These are phyloP conservation scores for Pseudogymnoascus sp. DNA, from an alignment of 2,329 filamentous ascomycete species.

Conservation along the genomic window DNA sequence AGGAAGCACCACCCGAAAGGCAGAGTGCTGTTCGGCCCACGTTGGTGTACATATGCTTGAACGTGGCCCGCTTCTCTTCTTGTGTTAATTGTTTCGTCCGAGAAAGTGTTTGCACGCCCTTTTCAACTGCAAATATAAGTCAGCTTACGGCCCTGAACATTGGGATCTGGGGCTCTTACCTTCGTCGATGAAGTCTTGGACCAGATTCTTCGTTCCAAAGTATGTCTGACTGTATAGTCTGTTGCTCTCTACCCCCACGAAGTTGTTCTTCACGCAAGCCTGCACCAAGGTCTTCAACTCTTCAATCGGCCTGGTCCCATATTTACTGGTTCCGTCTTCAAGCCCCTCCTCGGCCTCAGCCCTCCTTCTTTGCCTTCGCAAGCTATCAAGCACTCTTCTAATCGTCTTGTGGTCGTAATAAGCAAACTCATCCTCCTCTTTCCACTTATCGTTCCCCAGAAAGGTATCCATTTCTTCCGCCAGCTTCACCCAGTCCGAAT, in stretches of 20 bases:
- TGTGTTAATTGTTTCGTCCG: constrained; percentile 57
- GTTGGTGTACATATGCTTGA: constrained; percentile 84
- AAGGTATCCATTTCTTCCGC: constrained; percentile 74
- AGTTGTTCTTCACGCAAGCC: constrained; percentile 95
- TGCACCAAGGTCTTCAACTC: constrained; percentile 73
- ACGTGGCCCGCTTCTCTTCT: constrained; percentile 71
- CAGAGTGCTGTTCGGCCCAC: constrained; percentile 89
- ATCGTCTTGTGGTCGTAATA: constrained; percentile 89
- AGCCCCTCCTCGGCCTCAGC: constrained; percentile 46
- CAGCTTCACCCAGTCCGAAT: constrained; percentile 73
- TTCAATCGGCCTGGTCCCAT: constrained; percentile 49
- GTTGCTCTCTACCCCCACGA: constrained; percentile 88
- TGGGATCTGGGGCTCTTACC: constrained; percentile 36
- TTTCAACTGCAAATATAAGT: constrained; percentile 44
- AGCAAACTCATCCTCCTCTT: constrained; percentile 65
- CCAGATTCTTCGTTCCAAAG: constrained; percentile 90
- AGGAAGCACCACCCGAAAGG: constrained; percentile 84
- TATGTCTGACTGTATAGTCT: constrained; percentile 96
- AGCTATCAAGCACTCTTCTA: constrained; percentile 65
- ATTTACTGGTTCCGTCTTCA: constrained; percentile 33
- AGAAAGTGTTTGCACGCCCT: constrained; percentile 57
- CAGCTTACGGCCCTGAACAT: background rate
- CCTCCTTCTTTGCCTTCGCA: constrained; percentile 51
- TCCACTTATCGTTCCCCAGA: constrained; percentile 74
- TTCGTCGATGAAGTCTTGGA: constrained; percentile 86